phyloP scores from a whole-genome alignment of 768 basidiomycete genomes.

The Pisolithus sp. region DNA sequence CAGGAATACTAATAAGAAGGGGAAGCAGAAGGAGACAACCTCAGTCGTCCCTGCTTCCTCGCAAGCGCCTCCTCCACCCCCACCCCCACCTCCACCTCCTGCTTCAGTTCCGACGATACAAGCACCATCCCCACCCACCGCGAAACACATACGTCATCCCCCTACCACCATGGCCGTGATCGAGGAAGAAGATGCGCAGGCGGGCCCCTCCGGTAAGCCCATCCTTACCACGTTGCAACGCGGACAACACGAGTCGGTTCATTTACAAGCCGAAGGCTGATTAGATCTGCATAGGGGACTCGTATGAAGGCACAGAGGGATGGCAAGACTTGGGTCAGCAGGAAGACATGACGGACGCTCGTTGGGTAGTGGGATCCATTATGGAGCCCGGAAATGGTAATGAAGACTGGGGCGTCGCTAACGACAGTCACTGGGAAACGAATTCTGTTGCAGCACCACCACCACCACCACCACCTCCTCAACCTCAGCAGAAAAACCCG shows the following conservation, averaged over 20 bases:
- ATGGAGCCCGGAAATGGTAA: slow-evolving; percentile 18
- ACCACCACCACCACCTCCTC: slow-evolving; percentile 13
- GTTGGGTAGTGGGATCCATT: slow-evolving; percentile 15
- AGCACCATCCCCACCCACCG: slow-evolving; percentile 18
- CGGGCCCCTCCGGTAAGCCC: slow-evolving; percentile 15
- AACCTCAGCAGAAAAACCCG: slow-evolving; percentile 11
- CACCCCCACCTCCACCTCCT: slow-evolving; percentile 3
- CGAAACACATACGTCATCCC: slow-evolving; percentile 19
- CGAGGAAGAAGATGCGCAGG: slow-evolving; percentile 21
- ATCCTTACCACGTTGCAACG: not conserved
- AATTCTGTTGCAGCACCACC: not conserved
- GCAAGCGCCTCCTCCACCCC: slow-evolving; percentile 1
- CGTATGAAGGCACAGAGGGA: slow-evolving; percentile 13
- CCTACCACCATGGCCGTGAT: slow-evolving; percentile 17
- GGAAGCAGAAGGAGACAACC: slow-evolving; percentile 26
- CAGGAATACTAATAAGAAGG: slow-evolving; percentile 26
- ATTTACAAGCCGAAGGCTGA: slow-evolving; percentile 7
- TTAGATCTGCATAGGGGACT: slow-evolving; percentile 9
- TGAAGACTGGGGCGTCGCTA: slow-evolving; percentile 16
- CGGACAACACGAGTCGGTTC: not conserved
- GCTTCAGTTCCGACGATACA: slow-evolving; percentile 5
- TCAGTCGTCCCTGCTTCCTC: not conserved
- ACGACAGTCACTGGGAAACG: not conserved
- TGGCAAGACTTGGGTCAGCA: slow-evolving; percentile 22
- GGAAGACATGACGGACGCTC: slow-evolving; percentile 13